Base-by-base conservation (phyloP, 2,329 filamentous ascomycete genomes). In the Lasiodiplodia theobromae region DNA sequence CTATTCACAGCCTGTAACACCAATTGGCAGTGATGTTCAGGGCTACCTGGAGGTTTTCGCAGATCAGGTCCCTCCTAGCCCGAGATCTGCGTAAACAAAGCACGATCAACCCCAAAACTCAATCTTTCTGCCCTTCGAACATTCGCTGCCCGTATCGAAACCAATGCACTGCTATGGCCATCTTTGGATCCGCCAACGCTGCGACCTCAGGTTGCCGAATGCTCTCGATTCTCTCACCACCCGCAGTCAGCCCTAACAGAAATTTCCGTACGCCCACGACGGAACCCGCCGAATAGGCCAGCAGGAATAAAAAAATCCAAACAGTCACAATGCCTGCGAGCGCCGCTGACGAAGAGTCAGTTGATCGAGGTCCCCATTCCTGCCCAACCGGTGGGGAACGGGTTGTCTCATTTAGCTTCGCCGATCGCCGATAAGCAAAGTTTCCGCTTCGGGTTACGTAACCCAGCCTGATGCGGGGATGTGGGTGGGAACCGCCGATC, bases 381-480 rank as follows among this genome's bases (percentile, higher is more conserved):
- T 64, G 60, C 60, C 60, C 60, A 52, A 64, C 47, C 52, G n/a
- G 60, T 64, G 60, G 60, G 47, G 44, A 47, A 47, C 44, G 44
- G 44, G 44, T 47, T 47, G 60, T 64, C 47, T 18, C 28, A 37
- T 64, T 64, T 64, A 64, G 47, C 60, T 64, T 21, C 60, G 58
- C 58, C 40, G 58, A 63, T 63, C 58, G 40, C 40, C 16, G 28
- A 21, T 28, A 34, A 21, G 53, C 28, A 56, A 34, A 56, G 40
- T 60, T 60, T 38, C 56, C 34, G 34, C 38, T 44, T 63, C 18
- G 25, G 38, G 40, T 63, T 63, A 63, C 58, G 58, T 63, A 51
- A 63, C 58, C 28, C 40, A 23, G 14, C 12, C 21, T 47, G 38
- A 8, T 47, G 57, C 57, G 57, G 57, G 38, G 57, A 60, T 47